Base-by-base conservation (phyloP, 768 basidiomycete genomes). In the Arthromyces matolae region DNA sequence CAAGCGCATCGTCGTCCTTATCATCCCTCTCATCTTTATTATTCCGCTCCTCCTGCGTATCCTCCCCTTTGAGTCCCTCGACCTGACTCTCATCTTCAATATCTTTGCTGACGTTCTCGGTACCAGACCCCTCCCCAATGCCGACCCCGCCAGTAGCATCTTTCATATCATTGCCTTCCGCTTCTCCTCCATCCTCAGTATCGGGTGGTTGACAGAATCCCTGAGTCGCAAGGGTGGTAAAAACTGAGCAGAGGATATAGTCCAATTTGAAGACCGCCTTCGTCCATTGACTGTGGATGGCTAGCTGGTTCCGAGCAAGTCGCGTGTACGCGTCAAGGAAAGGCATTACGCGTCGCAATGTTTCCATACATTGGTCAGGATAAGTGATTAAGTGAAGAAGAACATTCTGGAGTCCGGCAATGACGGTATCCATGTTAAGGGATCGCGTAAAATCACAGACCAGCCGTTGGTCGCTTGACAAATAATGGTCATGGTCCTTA, bases 61-160 rank as follows among this genome's bases (percentile, higher is more conserved):
- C 74, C 16, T 89, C 84, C 12, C 80, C 87, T 61, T 84, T 79
- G 19, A 98, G 71, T 0, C 96, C 96, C 59, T 99, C 96, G 6
- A 98, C 89, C 58, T 99, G 95, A 58, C 89, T 87, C 67, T 98
- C 93, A 47, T 97, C 93, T 60, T 94, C 85, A 44, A 98, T 93
- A 61, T 97, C 89, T 58, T 93, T 86, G 72, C 89, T 93, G 47
- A 93, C 86, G 58, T 97, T 87, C 63, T 95, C 80, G 24, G 73
- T 71, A 0, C 96, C 96, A 2, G 78, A 72, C 1, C 96, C 96
- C 55, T 89, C 83, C 2, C 96, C 96, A 42, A 99, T 69, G 3
- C 96, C 96, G 3, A 87, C 80, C 4, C 95, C 95, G 28, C 77
- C 89, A 5, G 74, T 72, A 19, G 71, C 68, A n/a, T 75, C 72